phyloP scores from a whole-genome alignment of 2,329 filamentous ascomycete species.

The Penicillium sp. region DNA sequence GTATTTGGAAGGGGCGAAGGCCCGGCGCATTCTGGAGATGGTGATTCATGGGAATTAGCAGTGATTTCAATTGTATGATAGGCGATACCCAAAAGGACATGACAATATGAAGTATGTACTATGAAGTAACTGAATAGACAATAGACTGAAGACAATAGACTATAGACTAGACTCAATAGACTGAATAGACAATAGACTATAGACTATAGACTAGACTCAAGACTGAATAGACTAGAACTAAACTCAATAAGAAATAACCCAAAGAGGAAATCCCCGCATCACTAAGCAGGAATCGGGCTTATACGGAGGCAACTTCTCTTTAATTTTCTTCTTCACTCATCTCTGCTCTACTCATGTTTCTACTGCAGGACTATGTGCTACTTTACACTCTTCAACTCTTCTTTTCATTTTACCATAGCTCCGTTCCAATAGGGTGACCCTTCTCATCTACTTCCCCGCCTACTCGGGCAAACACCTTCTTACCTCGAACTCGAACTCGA shows the following conservation, averaged over 20 bases:
- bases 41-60: constrained; percentile 15
- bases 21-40: constrained; percentile 35
- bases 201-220: too few species aligned
- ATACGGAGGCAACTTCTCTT: not conserved
- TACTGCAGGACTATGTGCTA: constrained; percentile 15
- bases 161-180: too few species aligned
- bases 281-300: not conserved
- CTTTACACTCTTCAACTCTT: constrained; percentile 9
- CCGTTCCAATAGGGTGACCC: constrained; percentile 19
- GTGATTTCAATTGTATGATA: not conserved
- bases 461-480: not conserved
- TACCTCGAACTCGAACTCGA: not conserved
- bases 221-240: too few species aligned
- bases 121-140: too few species aligned
- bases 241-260: not conserved
- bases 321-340: constrained; percentile 7
- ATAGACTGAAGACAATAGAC: too few species aligned
- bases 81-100: not conserved
- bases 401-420: constrained; percentile 15
- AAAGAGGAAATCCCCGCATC: not conserved
- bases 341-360: constrained; percentile 12
- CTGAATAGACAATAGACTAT: too few species aligned
- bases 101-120: not conserved
- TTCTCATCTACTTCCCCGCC: constrained; percentile 1
- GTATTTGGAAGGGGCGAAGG: constrained; percentile 41